phyloP scores from a whole-genome alignment of 2,329 filamentous ascomycete species.

The Cadophora luteo-olivacea region DNA sequence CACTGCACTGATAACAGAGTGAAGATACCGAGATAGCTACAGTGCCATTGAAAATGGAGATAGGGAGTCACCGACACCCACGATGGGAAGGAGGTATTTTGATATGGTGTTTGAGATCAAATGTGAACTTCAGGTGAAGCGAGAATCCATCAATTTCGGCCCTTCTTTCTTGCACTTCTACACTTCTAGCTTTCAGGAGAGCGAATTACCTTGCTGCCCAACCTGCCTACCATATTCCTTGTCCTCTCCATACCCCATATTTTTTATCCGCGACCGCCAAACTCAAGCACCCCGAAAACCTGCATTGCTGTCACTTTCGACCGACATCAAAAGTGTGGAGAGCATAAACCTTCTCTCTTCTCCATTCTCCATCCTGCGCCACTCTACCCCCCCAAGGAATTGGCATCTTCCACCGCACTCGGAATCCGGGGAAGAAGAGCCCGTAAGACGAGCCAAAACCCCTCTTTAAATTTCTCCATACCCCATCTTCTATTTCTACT shows the following conservation, averaged over 20 bases:
- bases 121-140: not conserved
- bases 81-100: constrained; percentile 12
- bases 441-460: not conserved
- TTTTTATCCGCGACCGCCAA: not conserved
- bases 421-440: constrained; percentile 4
- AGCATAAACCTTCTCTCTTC: constrained; percentile 1
- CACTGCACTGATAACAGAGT: constrained; percentile 1
- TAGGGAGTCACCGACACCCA: not conserved
- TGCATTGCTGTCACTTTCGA: not conserved
- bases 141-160: not conserved
- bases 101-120: not conserved
- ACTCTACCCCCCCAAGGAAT: not conserved
- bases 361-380: not conserved
- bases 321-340: constrained; percentile 8
- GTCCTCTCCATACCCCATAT: not conserved
- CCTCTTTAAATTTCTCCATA: not conserved
- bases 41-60: not conserved
- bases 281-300: not conserved
- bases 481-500: not conserved
- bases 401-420: not conserved
- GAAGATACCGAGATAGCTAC: not conserved
- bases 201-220: constrained; percentile 8
- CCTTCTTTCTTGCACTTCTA: constrained; percentile 18
- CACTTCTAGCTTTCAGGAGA: not conserved
- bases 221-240: not conserved